phyloP scores from a whole-genome alignment of 2,329 filamentous ascomycete species.

The Epichloe scottii region DNA sequence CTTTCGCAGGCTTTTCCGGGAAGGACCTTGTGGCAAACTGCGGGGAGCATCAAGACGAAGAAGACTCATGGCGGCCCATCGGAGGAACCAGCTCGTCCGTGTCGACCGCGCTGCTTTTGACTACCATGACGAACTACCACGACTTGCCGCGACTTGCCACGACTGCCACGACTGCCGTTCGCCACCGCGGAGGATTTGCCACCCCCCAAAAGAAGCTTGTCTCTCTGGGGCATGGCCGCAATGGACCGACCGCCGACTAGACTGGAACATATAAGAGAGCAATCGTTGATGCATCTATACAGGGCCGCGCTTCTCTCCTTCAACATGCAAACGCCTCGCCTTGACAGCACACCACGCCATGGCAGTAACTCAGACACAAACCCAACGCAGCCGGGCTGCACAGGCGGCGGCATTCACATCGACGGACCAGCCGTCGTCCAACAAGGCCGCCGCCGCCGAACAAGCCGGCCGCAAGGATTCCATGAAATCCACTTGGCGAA shows the following conservation, averaged over 20 bases:
- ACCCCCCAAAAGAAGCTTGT: too few relatives aligned
- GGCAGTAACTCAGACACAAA: not conserved
- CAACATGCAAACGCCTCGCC: too few relatives aligned
- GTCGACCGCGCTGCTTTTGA: not conserved
- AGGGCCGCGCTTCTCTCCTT: too few relatives aligned
- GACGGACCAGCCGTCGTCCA: not conserved
- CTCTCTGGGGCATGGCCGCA: too few relatives aligned
- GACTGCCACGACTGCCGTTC: too few relatives aligned
- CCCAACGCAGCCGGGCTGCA: not conserved
- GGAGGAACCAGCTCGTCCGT: conserved; percentile 4
- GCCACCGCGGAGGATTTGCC: too few relatives aligned
- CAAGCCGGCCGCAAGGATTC: conserved; percentile 17
- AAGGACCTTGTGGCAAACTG: not conserved
- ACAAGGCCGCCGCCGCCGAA: not conserved
- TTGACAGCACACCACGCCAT: not conserved
- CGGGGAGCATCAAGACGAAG: not conserved
- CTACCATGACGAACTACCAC: too few relatives aligned
- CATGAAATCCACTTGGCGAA: conserved; percentile 28
- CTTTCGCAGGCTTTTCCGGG: too few relatives aligned
- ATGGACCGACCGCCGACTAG: too few relatives aligned
- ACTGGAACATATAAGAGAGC: too few relatives aligned
- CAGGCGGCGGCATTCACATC: not conserved
- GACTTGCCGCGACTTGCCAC: too few relatives aligned
- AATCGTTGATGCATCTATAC: too few relatives aligned
- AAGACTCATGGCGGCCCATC: not conserved